Base-by-base conservation (phyloP, 139 green algal genomes). In the Nannochloris sp. region DNA sequence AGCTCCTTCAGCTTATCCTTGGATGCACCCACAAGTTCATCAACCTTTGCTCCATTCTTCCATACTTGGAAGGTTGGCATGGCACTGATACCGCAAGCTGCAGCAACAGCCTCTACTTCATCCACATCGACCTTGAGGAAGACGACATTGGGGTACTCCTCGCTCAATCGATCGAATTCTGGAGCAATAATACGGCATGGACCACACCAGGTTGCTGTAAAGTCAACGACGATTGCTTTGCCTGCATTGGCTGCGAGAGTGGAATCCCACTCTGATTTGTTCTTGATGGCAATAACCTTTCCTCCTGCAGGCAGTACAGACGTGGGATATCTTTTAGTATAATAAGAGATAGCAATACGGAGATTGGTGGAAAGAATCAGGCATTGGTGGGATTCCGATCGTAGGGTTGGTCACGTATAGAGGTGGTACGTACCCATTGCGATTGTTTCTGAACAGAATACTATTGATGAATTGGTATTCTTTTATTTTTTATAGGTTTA, bases 11-110 rank as follows among this genome's bases (percentile, higher is more conserved):
- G 73, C 68, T 84, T 87, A 36, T 82, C 80, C 63, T 82, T 84
- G 17, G 67, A 62, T 0, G 85, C 85, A 25, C 85, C 85, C 17
- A 87, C 67, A 44, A 91, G 55, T 44, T 88, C 84, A 11, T 83
- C 78, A 16, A 87, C 73, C 73, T 89, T 89, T 16, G 55, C 56
- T n/a, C 73, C 75, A 58, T 80, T 55, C 62, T 81, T 74, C 43
- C 63, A 91, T 26, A 89, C 61, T 33, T 89, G 81, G 85, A 95
- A 95, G 40, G 87, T 91, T 28, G 87, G 87, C 85, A 95, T 94
- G 29, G 83, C 87, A 40, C 40, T 71, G 61, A 95, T 81, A 26
- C 84, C 80, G 56, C 59, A 79, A 2, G 67, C 62, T 26, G 61
- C 66, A 4, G 86, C 79, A 16, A 93, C 82, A 26, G 76, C 66